Conservation (phyloP, 1,139 yeast species). For the Hyphopichia wangnamkhiaoensis region DNA sequence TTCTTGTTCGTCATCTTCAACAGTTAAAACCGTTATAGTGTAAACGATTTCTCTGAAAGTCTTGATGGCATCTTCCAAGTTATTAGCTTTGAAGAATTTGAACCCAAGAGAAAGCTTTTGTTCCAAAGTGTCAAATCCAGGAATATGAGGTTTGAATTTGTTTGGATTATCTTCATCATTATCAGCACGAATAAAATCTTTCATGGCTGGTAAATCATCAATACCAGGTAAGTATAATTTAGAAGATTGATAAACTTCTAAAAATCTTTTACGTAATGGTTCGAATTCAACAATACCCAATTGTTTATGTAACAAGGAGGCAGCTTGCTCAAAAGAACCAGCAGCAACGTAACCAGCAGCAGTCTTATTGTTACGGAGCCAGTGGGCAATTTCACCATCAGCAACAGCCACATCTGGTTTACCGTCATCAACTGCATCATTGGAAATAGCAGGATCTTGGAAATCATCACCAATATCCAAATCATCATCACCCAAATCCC, state of each 20-base stretch:
- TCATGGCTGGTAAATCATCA: conserved; percentile 68
- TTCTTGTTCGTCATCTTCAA: conserved; percentile 72
- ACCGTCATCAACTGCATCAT: conserved; percentile 20
- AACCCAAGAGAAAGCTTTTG: conserved; percentile 72
- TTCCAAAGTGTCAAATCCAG: conserved; percentile 74
- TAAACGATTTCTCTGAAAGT: conserved; percentile 80
- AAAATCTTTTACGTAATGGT: conserved; percentile 80
- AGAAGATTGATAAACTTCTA: conserved; percentile 79
- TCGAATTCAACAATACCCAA: conserved; percentile 83
- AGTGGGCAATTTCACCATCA: conserved; percentile 67
- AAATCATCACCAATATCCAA: conserved; percentile 47
- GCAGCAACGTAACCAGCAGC: conserved; percentile 96
- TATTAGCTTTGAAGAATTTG: conserved; percentile 79
- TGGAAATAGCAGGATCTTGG: conserved; percentile 30
- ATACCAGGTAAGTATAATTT: conserved; percentile 76
- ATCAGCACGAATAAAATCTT: conserved; percentile 66
- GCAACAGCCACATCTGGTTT: conserved; percentile 30
- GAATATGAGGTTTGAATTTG: conserved; percentile 63
- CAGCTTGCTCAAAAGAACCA: conserved; percentile 95
- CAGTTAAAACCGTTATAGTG: conserved; percentile 71
- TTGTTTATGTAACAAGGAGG: conserved; percentile 87
- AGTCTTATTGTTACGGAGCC: conserved; percentile 88
- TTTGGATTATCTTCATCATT: conserved; percentile 58
- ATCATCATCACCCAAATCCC: conserved; percentile 53
- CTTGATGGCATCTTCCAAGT: conserved; percentile 76